Evolutionary conservation across 1,139 yeast genomes (phyloP).

Genomic region (Lodderomyces beijingensis): DNA sequence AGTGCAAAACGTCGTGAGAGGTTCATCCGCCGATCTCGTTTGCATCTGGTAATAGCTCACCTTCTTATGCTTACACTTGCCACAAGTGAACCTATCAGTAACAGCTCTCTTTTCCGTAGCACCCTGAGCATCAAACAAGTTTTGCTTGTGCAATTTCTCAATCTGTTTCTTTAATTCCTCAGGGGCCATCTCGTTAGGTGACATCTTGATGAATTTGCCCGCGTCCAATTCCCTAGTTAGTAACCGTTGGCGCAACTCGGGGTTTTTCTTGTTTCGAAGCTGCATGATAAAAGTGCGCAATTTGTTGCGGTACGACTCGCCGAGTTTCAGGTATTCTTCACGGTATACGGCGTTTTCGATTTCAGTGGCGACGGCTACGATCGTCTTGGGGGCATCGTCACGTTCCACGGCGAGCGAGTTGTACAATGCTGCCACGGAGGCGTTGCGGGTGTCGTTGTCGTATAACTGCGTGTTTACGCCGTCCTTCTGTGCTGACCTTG

Average conservation of each 20-base stretch:
- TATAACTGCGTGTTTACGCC: constrained; percentile 69
- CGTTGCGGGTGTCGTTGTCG: constrained; percentile 76
- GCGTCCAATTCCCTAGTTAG: constrained; percentile 64
- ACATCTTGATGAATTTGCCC: constrained; percentile 66
- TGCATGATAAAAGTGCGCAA: constrained; percentile 81
- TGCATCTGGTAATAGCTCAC: constrained; percentile 97
- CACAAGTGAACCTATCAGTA: constrained; percentile 94
- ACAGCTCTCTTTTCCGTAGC: constrained; percentile 97
- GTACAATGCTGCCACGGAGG: constrained; percentile 77
- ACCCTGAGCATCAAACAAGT: constrained; percentile 94
- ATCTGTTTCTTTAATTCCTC: constrained; percentile 81
- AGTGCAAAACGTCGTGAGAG: constrained; percentile 94
- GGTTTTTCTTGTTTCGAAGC: constrained; percentile 83
- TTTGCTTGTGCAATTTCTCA: constrained; percentile 80
- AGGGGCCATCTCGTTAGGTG: constrained; percentile 93
- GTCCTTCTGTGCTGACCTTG: constrained; percentile 77
- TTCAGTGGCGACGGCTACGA: constrained; percentile 61
- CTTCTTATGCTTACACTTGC: constrained; percentile 94
- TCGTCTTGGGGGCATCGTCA: constrained; percentile 44
- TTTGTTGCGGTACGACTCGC: constrained; percentile 67
- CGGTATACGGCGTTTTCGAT: constrained; percentile 71
- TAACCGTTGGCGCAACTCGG: constrained; percentile 70
- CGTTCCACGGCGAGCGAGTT: constrained; percentile 87
- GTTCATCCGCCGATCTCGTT: constrained; percentile 98
- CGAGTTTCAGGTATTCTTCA: constrained; percentile 51